Evolutionary conservation across 345 rosid species (phyloP).

Genomic region (Sonneratia caseolaris): DNA sequence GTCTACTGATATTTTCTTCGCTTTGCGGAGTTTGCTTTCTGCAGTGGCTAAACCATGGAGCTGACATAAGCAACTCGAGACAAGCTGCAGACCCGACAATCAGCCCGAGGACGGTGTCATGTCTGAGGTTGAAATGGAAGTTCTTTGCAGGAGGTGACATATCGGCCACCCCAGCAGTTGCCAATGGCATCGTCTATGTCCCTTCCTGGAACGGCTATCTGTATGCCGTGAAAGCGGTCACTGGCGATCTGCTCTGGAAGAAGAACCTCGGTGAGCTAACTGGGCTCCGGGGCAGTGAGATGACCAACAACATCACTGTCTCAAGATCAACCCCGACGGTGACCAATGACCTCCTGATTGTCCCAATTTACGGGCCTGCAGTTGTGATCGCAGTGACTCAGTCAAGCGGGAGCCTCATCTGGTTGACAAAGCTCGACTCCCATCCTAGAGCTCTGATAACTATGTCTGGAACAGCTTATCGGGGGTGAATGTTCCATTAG

Average conservation of each 20-base stretch:
- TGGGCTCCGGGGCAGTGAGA: constrained; percentile 23
- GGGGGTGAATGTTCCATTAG: constrained; percentile 15
- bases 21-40: neutral
- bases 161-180: constrained; percentile 36
- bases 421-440: constrained; percentile 28
- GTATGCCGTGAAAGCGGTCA: constrained; percentile 37
- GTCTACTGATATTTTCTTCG: too few relatives aligned
- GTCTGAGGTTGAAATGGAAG: constrained; percentile 26
- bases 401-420: constrained; percentile 25
- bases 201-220: constrained; percentile 48
- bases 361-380: constrained; percentile 37
- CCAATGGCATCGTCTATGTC: constrained; percentile 29
- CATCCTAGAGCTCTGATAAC: constrained; percentile 26
- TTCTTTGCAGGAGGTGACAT: constrained; percentile 41
- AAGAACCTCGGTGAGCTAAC: constrained; percentile 30
- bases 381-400: constrained; percentile 29
- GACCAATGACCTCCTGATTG: constrained; percentile 19
- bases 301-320: constrained; percentile 17
- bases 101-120: constrained; percentile 14
- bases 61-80: constrained; percentile 23
- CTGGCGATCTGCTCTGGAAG: constrained; percentile 36
- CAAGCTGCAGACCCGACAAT: constrained; percentile 19
- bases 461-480: constrained; percentile 29
- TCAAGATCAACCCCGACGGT: constrained; percentile 40
- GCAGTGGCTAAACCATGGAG: constrained; percentile 45